Conservation (phyloP, 202 grass and related monocot species). For the Digitaria exilis region DNA sequence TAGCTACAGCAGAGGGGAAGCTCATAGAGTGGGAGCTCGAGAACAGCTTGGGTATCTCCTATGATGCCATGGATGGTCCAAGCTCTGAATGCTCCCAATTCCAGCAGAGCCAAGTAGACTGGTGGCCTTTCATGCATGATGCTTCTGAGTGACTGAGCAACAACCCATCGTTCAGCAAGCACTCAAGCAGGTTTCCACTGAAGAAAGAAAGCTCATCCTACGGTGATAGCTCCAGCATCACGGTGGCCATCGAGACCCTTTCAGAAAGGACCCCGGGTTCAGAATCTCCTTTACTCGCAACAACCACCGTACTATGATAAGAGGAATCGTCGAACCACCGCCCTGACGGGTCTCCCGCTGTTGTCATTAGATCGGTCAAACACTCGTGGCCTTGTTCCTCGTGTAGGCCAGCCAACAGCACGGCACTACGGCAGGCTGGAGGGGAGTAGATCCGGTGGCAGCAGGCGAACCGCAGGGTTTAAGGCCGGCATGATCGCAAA, state of each 20-base stretch:
- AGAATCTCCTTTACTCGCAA: neutral
- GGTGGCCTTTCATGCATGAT: conserved; percentile 12
- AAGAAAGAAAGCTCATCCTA: neutral
- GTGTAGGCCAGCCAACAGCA: neutral
- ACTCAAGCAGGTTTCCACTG: neutral
- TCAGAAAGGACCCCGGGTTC: neutral
- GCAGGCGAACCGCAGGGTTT: too few species aligned
- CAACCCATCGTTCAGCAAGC: neutral
- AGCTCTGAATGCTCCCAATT: conserved; percentile 6
- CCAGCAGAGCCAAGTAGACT: neutral
- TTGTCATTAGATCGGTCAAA: neutral
- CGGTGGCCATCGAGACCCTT: neutral
- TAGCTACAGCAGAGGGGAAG: too few species aligned
- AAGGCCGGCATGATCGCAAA: neutral
- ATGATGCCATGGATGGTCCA: conserved; percentile 19
- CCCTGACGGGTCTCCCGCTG: neutral
- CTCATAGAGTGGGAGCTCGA: too few species aligned
- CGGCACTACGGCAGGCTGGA: too few species aligned
- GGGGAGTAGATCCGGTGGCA: neutral
- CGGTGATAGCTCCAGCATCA: neutral
- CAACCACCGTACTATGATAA: neutral
- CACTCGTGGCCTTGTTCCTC: neutral
- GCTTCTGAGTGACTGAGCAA: neutral
- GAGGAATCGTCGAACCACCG: neutral
- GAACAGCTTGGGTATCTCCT: conserved; percentile 21